phyloP scores from a whole-genome alignment of 768 basidiomycete species.

The Lactarius psammicola region DNA sequence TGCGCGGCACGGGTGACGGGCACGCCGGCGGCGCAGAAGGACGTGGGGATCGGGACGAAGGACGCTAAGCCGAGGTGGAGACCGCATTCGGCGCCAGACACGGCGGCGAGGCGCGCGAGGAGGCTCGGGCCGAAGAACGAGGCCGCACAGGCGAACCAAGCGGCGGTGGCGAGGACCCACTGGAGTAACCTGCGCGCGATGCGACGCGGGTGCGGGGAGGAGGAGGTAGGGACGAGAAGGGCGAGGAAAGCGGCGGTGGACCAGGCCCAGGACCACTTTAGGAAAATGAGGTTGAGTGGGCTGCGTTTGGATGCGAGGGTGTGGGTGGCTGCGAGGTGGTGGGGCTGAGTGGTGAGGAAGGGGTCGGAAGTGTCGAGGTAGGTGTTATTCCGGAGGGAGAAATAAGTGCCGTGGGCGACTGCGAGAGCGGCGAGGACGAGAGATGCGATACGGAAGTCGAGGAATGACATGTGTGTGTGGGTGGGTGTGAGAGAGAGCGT shows the following conservation, averaged over 20 bases:
- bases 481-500: background rate
- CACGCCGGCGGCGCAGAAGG: constrained; percentile 54
- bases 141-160: constrained; percentile 73
- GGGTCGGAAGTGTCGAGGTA: constrained; percentile 87
- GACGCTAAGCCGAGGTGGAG: constrained; percentile 44
- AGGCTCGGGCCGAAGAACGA: constrained; percentile 91
- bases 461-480: background rate
- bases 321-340: constrained; percentile 58
- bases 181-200: constrained; percentile 32
- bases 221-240: constrained; percentile 53
- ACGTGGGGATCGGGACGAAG: constrained; percentile 50
- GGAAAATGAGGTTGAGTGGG: constrained; percentile 78
- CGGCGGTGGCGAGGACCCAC: constrained; percentile 56
- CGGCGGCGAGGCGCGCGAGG: constrained; percentile 59
- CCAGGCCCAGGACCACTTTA: constrained; percentile 93
- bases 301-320: constrained; percentile 84
- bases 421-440: constrained; percentile 46
- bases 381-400: constrained; percentile 61
- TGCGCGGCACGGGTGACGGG: constrained; percentile 59
- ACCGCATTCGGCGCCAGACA: constrained; percentile 78
- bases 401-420: constrained; percentile 59
- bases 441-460: constrained; percentile 29
- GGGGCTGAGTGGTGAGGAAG: constrained; percentile 62
- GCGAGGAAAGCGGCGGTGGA: constrained; percentile 66
- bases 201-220: constrained; percentile 31